These are phyloP conservation scores for Coleophoma cylindrospora DNA, from an alignment of 2,329 filamentous ascomycete species.

Conservation along the genomic window DNA sequence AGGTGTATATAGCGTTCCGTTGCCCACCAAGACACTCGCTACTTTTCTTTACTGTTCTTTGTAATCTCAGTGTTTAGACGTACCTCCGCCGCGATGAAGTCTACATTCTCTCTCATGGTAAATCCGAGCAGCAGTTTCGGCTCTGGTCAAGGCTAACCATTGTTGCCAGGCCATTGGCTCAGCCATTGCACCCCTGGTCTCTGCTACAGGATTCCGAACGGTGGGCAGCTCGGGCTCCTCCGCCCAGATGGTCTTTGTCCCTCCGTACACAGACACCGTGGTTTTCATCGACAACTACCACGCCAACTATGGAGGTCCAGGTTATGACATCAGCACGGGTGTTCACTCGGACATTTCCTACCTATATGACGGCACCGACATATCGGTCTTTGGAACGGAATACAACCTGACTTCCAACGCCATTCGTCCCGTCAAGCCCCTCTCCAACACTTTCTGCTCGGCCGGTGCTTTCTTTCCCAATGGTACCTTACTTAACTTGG, in stretches of 20 bases:
- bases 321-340: background rate
- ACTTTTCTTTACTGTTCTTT: background rate
- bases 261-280: conserved; percentile 1
- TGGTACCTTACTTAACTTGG: conserved; percentile 1
- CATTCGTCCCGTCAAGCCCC: background rate
- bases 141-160: background rate
- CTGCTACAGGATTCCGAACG: background rate
- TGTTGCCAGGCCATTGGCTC: background rate
- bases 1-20: background rate
- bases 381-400: background rate
- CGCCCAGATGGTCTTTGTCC: conserved; percentile 2
- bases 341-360: background rate
- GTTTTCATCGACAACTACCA: conserved; percentile 2
- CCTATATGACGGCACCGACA: background rate
- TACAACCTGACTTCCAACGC: background rate
- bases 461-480: conserved; percentile 1
- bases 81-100: background rate
- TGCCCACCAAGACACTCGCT: background rate
- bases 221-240: background rate
- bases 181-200: background rate
- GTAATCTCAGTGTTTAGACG: background rate
- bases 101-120: background rate
- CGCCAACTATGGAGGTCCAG: conserved; percentile 1
- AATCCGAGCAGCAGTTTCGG: background rate
- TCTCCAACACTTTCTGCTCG: conserved; percentile 1